Base-by-base conservation (phyloP, 129 eudicot species). In the Calendula officinalis region DNA sequence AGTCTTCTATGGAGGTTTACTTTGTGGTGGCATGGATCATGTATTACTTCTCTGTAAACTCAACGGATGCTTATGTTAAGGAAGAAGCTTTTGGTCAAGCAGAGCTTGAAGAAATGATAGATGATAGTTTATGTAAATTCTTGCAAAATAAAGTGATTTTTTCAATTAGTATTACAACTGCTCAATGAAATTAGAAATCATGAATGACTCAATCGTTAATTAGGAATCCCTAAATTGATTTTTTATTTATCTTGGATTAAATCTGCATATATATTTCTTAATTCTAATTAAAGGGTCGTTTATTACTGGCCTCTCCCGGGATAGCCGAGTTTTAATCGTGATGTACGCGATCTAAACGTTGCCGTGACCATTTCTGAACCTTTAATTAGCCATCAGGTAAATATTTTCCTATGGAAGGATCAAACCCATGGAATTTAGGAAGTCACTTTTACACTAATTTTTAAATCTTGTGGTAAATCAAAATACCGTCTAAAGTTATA, bases 21-120 rank as follows among this genome's bases (percentile, higher is more conserved):
- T 87, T 84, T 43, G 81, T 82, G 95, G 84, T 87, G 47, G 88
- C 78, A 37, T 87, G 95, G 91, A 59, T 84, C 73, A 16, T 82
- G 43, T 84, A 76, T 77, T 84, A 81, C 84, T 56, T 87, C 50
- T 84, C 88, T 7, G 88, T 81, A 7, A 87, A 69, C 80, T 74
- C 78, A 7, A 84, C 71, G 53, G 83, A 77, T 68, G 91, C 87
- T 69, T 37, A 69, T 81, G 67, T 72, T 45, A 72, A 42, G 9
- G 91, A 88, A 34, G 83, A 80, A 43, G 60, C 81, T 51, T 84
- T 87, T 68, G 91, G 91, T 37, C 58, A 69, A 67, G 64, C 82
- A 68, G 95, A 87, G 64, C 70, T 87, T 68, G 91, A 81, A 67
- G 80, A 78, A 16, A 48, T 84, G 64, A 67, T 87, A 33, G 73